Evolutionary conservation across 2,329 filamentous ascomycete genomes (phyloP).

Genomic region (Podosphaera xanthii): DNA sequence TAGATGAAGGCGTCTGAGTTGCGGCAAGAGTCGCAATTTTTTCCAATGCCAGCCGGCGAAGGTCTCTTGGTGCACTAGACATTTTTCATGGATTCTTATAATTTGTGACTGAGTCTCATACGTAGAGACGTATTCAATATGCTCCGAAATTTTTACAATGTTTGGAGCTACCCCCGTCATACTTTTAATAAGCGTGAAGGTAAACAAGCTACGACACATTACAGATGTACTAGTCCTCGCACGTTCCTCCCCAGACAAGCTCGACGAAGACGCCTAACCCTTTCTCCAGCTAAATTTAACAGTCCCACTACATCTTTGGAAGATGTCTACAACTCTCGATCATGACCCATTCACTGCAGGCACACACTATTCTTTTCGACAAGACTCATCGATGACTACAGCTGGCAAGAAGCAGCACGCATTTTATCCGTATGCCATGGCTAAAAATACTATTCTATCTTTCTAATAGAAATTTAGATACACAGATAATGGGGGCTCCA

Average conservation of each 20-base stretch:
- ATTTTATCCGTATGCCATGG: constrained; percentile 66
- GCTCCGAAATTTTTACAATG: background rate
- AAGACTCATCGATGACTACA: constrained; percentile 29
- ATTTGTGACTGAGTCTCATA: background rate
- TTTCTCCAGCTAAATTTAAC: too few species aligned
- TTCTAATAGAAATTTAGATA: constrained; percentile 32
- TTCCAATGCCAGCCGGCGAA: constrained; percentile 38
- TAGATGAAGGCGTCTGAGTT: constrained; percentile 19
- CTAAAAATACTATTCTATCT: background rate
- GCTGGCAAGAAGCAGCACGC: constrained; percentile 46
- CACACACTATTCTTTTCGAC: constrained; percentile 45
- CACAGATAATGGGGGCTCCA: constrained; percentile 94
- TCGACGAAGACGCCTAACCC: too few species aligned
- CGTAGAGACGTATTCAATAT: background rate
- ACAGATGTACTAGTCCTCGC: too few species aligned
- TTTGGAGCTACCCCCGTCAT: constrained; percentile 13
- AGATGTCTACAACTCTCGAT: constrained; percentile 44
- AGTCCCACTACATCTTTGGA: constrained; percentile 5
- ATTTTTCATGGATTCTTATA: background rate
- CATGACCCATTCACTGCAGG: constrained; percentile 47
- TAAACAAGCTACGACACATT: constrained; percentile 6
- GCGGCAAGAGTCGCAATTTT: constrained; percentile 43
- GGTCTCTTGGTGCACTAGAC: constrained; percentile 23
- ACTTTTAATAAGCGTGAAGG: constrained; percentile 5
- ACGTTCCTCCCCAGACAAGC: too few species aligned